Percentiles rank a stretch among this genome's conserved stretches.
Conservation (phyloP, 2,329 filamentous ascomycete species). For the Cryphonectria radicalis region DNA sequence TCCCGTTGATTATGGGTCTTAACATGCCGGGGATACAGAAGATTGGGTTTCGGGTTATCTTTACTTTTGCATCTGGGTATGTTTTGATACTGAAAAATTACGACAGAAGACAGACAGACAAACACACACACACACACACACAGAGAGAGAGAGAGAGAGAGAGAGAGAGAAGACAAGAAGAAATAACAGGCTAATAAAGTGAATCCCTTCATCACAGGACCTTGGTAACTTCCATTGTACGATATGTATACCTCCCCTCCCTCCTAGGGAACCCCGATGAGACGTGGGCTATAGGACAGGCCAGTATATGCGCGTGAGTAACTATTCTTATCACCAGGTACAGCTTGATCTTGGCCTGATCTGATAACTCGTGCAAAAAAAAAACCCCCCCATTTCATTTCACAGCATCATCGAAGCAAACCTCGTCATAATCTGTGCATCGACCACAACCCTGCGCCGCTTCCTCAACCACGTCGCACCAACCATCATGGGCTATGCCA, state of each 20-base stretch:
- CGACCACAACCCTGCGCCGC: background rate
- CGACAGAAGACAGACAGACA: no score
- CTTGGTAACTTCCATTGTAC: conserved; percentile 1
- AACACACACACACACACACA: no score
- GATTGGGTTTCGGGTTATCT: background rate
- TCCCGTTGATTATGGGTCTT: background rate
- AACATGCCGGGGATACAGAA: background rate
- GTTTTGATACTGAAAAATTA: background rate
- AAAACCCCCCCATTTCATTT: background rate
- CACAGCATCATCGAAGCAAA: background rate
- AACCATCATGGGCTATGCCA: background rate
- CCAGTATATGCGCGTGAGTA: conserved; percentile 1
- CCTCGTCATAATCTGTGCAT: background rate
- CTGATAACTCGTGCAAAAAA: background rate
- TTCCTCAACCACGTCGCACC: background rate
- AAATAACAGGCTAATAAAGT: background rate
- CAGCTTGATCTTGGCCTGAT: background rate
- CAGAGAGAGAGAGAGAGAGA: no score
- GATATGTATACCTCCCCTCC: background rate
- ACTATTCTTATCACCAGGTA: background rate
- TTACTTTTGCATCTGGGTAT: background rate
- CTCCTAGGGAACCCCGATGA: background rate
- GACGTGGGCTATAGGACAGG: background rate
- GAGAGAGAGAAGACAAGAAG: no score
- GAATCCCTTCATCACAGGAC: background rate